Evolutionary conservation across 768 basidiomycete species (phyloP).

Genomic region (Floccularia luteovirens): DNA sequence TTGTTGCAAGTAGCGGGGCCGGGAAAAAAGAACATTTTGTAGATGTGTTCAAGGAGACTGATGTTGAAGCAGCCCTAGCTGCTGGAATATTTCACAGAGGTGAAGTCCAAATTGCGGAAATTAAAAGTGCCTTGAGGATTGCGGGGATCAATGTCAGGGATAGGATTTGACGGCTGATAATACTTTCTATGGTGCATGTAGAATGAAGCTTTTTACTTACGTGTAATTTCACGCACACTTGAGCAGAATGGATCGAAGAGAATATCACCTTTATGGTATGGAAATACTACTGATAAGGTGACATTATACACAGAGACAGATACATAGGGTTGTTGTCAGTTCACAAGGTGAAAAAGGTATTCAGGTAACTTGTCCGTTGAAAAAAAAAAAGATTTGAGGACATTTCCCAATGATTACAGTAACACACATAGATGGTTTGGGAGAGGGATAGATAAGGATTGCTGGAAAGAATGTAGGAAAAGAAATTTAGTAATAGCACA

Average conservation of each 20-base stretch:
- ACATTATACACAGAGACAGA: background rate
- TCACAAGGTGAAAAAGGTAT: constrained; percentile 5
- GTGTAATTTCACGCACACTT: no score
- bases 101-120: constrained; percentile 77
- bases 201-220: no score
- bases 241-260: no score
- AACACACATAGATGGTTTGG: constrained; percentile 2
- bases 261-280: no score
- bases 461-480: constrained; percentile 5
- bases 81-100: constrained; percentile 95
- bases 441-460: constrained; percentile 2
- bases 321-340: constrained; percentile 4
- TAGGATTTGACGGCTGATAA: no score
- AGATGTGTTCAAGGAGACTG: constrained; percentile 75
- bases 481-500: background rate
- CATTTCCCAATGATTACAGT: background rate
- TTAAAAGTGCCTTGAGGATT: constrained; percentile 52
- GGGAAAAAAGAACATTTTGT: constrained; percentile 78
- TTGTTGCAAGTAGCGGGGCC: constrained; percentile 93
- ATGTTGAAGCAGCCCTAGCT: constrained; percentile 86
- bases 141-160: constrained; percentile 41
- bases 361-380: constrained; percentile 1
- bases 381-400: constrained; percentile 2
- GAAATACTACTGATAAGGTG: background rate
- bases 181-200: no score